These are phyloP conservation scores for Neonectria neomacrospora DNA, from an alignment of 2,329 filamentous ascomycete species.

Conservation along the genomic window DNA sequence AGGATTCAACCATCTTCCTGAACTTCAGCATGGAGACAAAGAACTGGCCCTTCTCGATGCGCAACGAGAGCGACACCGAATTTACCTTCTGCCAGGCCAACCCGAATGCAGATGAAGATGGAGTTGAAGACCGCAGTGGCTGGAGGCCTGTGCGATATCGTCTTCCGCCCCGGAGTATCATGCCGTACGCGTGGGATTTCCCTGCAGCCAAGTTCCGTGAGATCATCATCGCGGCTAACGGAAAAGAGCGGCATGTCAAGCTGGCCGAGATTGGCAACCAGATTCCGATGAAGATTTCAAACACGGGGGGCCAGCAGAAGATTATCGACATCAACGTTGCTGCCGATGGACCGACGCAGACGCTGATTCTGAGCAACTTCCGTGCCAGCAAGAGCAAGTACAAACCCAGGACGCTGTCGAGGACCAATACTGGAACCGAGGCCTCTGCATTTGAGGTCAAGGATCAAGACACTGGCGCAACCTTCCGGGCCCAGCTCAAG, in stretches of 20 bases:
- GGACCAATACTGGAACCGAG: slow-evolving; percentile 62
- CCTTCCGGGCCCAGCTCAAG: slow-evolving; percentile 88
- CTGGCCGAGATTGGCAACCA: slow-evolving; percentile 96
- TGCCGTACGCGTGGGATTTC: slow-evolving; percentile 99
- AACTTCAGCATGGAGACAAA: slow-evolving; percentile 91
- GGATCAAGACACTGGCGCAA: slow-evolving; percentile 86
- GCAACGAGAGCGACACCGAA: slow-evolving; percentile 96
- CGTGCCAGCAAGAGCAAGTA: slow-evolving; percentile 94
- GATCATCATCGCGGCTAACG: slow-evolving; percentile 72
- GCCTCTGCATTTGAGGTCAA: slow-evolving; percentile 95
- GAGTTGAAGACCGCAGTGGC: slow-evolving; percentile 81
- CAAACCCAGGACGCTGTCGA: slow-evolving; percentile 64
- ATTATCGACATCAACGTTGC: slow-evolving; percentile 97
- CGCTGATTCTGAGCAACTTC: slow-evolving; percentile 93
- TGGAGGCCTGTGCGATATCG: slow-evolving; percentile 95
- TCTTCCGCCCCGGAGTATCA: slow-evolving; percentile 92
- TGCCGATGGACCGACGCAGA: slow-evolving; percentile 95
- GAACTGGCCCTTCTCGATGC: slow-evolving; percentile 98
- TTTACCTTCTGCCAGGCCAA: slow-evolving; percentile 97
- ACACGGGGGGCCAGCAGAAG: slow-evolving; percentile 76
- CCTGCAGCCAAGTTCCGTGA: slow-evolving; percentile 97
- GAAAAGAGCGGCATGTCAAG: slow-evolving; percentile 85
- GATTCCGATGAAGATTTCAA: slow-evolving; percentile 89
- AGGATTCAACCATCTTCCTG: slow-evolving; percentile 92
- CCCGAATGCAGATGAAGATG: slow-evolving; percentile 92